Evolutionary conservation across 768 basidiomycete species (phyloP).

Genomic region (Daedaleopsis nitida): DNA sequence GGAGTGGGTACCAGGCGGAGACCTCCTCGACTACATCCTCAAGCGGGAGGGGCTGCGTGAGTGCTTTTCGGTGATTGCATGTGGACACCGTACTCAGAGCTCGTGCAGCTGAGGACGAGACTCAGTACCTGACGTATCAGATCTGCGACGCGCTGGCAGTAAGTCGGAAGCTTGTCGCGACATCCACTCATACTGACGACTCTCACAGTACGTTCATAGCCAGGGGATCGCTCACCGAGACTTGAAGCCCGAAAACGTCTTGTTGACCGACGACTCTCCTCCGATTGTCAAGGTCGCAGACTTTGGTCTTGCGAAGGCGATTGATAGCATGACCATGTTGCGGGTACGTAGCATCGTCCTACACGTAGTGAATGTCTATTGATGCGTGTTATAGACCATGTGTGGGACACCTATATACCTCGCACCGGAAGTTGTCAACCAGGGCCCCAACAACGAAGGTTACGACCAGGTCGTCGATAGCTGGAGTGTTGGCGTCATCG

Average conservation of each 20-base stretch:
- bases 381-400: constrained; percentile 65
- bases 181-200: background rate
- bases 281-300: constrained; percentile 89
- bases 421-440: constrained; percentile 87
- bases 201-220: constrained; percentile 60
- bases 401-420: constrained; percentile 96
- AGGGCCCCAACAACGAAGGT: constrained; percentile 56
- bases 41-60: constrained; percentile 60
- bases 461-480: constrained; percentile 92
- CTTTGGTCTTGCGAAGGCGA: constrained; percentile 94
- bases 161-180: constrained; percentile 25
- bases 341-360: constrained; percentile 47
- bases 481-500: constrained; percentile 95
- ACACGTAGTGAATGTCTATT: background rate
- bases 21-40: constrained; percentile 81
- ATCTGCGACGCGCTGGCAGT: constrained; percentile 81
- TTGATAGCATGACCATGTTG: constrained; percentile 76
- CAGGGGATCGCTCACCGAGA: constrained; percentile 90
- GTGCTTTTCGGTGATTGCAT: constrained; percentile 24
- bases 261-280: constrained; percentile 71
- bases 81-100: background rate
- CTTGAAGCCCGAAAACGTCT: constrained; percentile 91
- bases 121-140: constrained; percentile 76
- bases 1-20: constrained; percentile 86
- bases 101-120: constrained; percentile 50